Conservation (phyloP, 441 rosid species). For the Arabidopsis hybrid region DNA sequence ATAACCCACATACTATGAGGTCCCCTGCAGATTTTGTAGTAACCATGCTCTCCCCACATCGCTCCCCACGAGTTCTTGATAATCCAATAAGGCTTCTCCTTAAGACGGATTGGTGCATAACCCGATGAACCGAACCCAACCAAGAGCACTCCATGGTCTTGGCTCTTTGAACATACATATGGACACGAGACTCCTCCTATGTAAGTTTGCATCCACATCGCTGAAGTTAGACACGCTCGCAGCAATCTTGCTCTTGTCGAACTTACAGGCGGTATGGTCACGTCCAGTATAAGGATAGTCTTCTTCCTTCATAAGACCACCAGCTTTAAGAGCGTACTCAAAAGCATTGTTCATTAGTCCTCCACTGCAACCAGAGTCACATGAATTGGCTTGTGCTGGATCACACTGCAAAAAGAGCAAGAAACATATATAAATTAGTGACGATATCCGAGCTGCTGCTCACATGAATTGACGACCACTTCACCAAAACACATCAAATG, state of each 20-base stretch:
- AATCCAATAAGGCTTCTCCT: constrained; percentile 81
- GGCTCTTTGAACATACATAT: constrained; percentile 55
- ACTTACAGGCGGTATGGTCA: constrained; percentile 63
- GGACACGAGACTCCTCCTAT: constrained; percentile 78
- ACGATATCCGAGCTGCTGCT: too few species aligned
- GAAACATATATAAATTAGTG: neutral
- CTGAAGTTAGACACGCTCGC: constrained; percentile 58
- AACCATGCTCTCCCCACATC: constrained; percentile 76
- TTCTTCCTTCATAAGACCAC: constrained; percentile 68
- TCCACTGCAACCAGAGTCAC: constrained; percentile 75
- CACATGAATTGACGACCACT: too few species aligned
- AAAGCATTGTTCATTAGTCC: constrained; percentile 77
- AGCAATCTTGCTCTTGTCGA: constrained; percentile 63
- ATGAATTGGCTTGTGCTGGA: constrained; percentile 50
- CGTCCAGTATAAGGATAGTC: constrained; percentile 77
- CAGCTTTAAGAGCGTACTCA: constrained; percentile 62
- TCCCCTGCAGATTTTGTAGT: constrained; percentile 78
- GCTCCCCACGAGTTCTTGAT: constrained; percentile 86
- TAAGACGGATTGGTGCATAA: constrained; percentile 56
- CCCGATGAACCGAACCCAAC: constrained; percentile 63
- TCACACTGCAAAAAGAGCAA: constrained; percentile 60
- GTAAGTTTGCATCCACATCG: constrained; percentile 80
- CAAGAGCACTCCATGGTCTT: constrained; percentile 65
- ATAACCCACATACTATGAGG: constrained; percentile 66
- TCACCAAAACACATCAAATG: constrained; percentile 9